Base-by-base conservation (phyloP, 1,284 basidiomycete species). In the Thecaphora thlaspeos region DNA sequence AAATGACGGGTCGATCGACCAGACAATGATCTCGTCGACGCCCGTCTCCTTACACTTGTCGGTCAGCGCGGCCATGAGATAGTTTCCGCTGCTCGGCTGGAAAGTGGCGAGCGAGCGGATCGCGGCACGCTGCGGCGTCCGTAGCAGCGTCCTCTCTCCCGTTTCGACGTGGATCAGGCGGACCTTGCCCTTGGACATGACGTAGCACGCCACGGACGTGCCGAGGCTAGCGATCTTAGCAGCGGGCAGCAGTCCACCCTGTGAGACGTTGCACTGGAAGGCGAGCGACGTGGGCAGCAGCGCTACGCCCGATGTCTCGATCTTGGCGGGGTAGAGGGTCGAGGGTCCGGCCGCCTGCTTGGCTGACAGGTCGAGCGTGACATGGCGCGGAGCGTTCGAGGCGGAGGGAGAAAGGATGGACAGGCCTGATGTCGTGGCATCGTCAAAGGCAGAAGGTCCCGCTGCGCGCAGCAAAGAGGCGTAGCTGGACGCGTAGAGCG, bases 161-260 rank as follows among this genome's bases (percentile, higher is more conserved):
- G 58, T 55, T 15, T 39, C 37, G 15, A 50, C 23, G 48, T 66
- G 48, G n/a, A 66, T 51, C 38, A 66, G 48, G 30, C 63, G 56
- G 22, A 57, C 19, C 28, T 55, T 61, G 46, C 59, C 59, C 45
- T 66, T 66, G 22, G 47, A 48, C 59, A 62, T 66, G 36, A 49
- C 37, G 42, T 66, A 66, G 43, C 50, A 52, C 2, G 51, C 55
- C 4, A 55, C 53, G 15, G 51, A 19, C 34, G 44, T 43, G 24
- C 55, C 46, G 2, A 62, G 21, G n/a, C 46, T 51, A 48, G 49
- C 53, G 39, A 55, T 30, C 41, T 58, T 51, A 7, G 44, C 48
- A n/a, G 50, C 52, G 3, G 51, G 48, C 9, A 52, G 37, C 21
- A 52, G 40, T 19, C 52, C 48, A 1, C 46, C 48, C 4, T 48